phyloP scores from a whole-genome alignment of 2,329 filamentous ascomycete species.

The Sclerotinia trifoliorum region DNA sequence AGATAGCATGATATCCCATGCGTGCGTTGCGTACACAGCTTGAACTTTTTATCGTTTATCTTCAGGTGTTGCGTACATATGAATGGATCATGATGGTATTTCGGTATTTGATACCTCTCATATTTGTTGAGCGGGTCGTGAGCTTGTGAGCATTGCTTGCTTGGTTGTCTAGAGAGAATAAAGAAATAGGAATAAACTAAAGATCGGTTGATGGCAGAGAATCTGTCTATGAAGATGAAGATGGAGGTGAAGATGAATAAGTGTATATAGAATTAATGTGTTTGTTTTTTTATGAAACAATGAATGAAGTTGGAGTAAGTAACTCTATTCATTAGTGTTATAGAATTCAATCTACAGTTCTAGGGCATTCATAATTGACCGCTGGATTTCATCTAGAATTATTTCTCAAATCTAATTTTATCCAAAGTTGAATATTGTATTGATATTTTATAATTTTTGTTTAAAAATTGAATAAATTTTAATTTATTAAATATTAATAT shows the following conservation, averaged over 20 bases:
- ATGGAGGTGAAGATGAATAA: not conserved
- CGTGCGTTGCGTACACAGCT: conserved; percentile 1
- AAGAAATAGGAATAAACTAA: not conserved
- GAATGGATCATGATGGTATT: not conserved
- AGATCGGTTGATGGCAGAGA: not conserved
- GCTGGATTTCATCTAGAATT: too few species aligned
- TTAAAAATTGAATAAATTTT: too few species aligned
- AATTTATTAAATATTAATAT: too few species aligned
- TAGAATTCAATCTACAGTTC: too few species aligned
- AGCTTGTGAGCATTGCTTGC: not conserved
- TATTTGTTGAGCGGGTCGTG: not conserved
- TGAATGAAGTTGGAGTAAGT: too few species aligned
- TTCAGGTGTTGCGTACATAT: conserved; percentile 6
- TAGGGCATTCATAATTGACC: too few species aligned
- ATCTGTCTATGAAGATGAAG: not conserved
- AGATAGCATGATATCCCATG: conserved; percentile 15
- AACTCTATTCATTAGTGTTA: too few species aligned
- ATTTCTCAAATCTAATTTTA: too few species aligned
- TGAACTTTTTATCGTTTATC: not conserved
- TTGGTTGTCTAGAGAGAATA: conserved; percentile 10
- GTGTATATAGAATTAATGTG: too few species aligned
- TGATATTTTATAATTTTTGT: too few species aligned
- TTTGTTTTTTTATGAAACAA: too few species aligned
- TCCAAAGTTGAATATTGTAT: too few species aligned
- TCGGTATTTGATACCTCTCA: not conserved